A percentile compares a stretch with the other conserved stretches of the same genome.
Conservation (phyloP, 768 basidiomycete genomes). For the Suillus cothurnatus region DNA sequence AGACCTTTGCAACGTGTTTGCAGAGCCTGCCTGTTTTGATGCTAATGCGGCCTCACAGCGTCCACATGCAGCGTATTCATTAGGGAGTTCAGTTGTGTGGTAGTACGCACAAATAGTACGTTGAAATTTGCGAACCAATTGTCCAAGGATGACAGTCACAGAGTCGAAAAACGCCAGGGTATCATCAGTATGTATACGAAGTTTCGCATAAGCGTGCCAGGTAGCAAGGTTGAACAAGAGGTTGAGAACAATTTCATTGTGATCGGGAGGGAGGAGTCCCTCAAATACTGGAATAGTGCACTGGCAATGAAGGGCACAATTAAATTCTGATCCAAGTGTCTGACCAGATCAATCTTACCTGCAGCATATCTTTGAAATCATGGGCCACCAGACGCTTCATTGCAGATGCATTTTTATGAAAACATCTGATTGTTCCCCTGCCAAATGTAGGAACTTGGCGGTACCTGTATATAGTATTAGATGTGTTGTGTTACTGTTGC, state of each 20-base stretch:
- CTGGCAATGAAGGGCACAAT: slow-evolving; percentile 17
- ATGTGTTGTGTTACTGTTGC: too few relatives aligned
- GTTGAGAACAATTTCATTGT: slow-evolving; percentile 22
- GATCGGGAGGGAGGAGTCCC: slow-evolving; percentile 31
- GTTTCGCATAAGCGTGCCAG: slow-evolving; percentile 41
- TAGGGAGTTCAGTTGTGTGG: slow-evolving; percentile 31
- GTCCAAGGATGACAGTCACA: slow-evolving; percentile 23
- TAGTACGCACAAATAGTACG: slow-evolving; percentile 22
- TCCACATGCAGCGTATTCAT: slow-evolving; percentile 26
- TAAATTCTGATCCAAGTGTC: background rate
- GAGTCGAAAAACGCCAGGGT: slow-evolving; percentile 24
- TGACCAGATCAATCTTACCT: slow-evolving; percentile 18
- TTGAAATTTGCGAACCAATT: slow-evolving; percentile 24
- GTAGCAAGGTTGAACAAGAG: slow-evolving; percentile 23
- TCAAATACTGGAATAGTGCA: slow-evolving; percentile 41
- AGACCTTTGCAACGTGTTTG: too few relatives aligned
- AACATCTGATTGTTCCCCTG: slow-evolving; percentile 31
- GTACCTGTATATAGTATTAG: slow-evolving; percentile 24
- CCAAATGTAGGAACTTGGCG: slow-evolving; percentile 37
- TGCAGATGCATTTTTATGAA: slow-evolving; percentile 34
- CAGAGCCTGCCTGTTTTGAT: background rate
- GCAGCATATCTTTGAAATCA: slow-evolving; percentile 43
- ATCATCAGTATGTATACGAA: slow-evolving; percentile 31
- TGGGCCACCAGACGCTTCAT: slow-evolving; percentile 38
- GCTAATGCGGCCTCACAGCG: slow-evolving; percentile 13